Conservation (phyloP, 768 basidiomycete genomes). For the Lanmaoa rubissima region DNA sequence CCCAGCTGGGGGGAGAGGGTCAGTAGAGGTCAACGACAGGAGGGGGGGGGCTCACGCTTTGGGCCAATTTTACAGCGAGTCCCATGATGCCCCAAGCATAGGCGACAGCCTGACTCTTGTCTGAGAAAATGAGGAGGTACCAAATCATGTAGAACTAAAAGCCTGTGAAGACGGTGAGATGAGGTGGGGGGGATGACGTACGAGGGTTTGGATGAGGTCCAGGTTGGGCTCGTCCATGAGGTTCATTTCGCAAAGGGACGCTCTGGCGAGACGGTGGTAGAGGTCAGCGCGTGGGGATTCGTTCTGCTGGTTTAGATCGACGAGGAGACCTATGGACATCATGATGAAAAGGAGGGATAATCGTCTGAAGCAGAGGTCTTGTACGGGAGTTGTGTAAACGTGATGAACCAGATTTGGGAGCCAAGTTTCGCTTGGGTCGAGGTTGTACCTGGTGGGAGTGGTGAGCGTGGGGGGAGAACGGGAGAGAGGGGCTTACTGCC, state of each 20-base stretch:
- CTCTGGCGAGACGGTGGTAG: constrained; percentile 64
- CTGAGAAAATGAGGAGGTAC: constrained; percentile 72
- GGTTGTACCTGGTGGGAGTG: constrained; percentile 50
- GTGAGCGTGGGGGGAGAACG: neutral
- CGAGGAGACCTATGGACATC: constrained; percentile 68
- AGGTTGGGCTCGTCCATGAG: constrained; percentile 75
- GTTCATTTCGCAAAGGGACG: constrained; percentile 69
- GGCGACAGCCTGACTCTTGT: constrained; percentile 68
- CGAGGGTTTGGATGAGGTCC: constrained; percentile 66
- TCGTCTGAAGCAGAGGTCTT: constrained; percentile 62
- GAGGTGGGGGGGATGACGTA: constrained; percentile 29
- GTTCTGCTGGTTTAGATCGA: constrained; percentile 56
- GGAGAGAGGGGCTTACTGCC: constrained; percentile 54
- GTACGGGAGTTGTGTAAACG: constrained; percentile 59
- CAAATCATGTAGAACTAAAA: constrained; percentile 70
- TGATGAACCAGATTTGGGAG: constrained; percentile 67
- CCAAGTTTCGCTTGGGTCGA: constrained; percentile 69
- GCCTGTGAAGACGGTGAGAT: constrained; percentile 31
- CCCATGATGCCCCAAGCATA: constrained; percentile 80
- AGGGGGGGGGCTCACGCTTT: constrained; percentile 54
- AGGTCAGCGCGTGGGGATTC: constrained; percentile 59
- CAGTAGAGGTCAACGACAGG: neutral
- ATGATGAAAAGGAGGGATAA: constrained; percentile 69
- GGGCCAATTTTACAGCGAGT: constrained; percentile 68
- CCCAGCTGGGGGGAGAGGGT: constrained; percentile 48